These are phyloP conservation scores for Nicotiana benthamiana DNA, from an alignment of 257 asterid species.

Conservation along the genomic window DNA sequence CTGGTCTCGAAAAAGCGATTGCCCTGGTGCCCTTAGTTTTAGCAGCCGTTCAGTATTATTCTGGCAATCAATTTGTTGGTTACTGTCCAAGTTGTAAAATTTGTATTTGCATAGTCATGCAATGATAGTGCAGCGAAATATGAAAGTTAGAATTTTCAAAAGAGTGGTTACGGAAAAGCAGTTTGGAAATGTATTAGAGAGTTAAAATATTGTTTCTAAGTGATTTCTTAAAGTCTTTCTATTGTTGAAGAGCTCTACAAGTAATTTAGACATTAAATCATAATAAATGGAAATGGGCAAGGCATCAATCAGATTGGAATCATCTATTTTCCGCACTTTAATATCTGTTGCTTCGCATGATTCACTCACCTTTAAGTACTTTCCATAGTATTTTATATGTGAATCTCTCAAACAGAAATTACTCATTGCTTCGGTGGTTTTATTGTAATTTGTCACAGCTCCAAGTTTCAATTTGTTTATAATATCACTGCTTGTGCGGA, in stretches of 20 bases:
- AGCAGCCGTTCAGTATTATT: not conserved
- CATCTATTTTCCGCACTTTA: not conserved
- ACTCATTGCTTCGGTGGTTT: not conserved
- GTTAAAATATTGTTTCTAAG: not conserved
- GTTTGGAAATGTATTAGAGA: not conserved
- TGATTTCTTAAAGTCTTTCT: not conserved
- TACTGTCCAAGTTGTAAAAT: not conserved
- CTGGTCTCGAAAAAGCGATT: no score
- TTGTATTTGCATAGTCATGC: not conserved
- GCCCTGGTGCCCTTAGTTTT: not conserved
- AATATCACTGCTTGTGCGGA: not conserved
- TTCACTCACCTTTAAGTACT: not conserved
- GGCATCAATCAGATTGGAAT: slow-evolving; percentile 5
- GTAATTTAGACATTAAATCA: not conserved
- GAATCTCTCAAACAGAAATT: not conserved
- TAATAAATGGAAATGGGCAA: not conserved
- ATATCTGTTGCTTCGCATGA: not conserved
- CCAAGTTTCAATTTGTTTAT: not conserved
- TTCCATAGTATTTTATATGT: not conserved
- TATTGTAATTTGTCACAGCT: not conserved
- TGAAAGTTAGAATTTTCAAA: not conserved
- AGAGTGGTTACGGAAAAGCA: not conserved
- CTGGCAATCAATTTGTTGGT: not conserved
- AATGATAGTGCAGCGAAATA: not conserved
- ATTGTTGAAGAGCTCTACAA: not conserved